These are phyloP conservation scores for Xylaria sp. DNA, from an alignment of 2,329 filamentous ascomycete genomes.

Conservation along the genomic window DNA sequence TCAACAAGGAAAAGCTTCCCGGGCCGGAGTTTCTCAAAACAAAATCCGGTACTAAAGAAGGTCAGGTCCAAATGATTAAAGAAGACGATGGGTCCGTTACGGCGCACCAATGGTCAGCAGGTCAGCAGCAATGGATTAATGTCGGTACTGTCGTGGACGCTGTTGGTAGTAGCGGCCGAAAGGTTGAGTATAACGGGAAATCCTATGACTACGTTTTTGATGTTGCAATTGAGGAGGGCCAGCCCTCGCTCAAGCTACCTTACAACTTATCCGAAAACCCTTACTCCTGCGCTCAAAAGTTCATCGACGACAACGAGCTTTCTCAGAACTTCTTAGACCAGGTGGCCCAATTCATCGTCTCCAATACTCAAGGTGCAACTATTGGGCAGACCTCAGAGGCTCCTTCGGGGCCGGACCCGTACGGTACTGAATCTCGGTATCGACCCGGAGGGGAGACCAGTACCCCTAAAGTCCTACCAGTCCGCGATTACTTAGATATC, in stretches of 20 bases:
- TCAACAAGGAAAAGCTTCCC: constrained; percentile 93
- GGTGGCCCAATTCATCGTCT: constrained; percentile 90
- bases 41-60: constrained; percentile 92
- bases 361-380: constrained; percentile 88
- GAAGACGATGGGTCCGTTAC: constrained; percentile 84
- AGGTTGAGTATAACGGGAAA: constrained; percentile 81
- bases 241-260: constrained; percentile 91
- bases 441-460: constrained; percentile 73
- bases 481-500: constrained; percentile 82
- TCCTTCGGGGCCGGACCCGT: constrained; percentile 73
- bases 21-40: constrained; percentile 86
- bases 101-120: constrained; percentile 86
- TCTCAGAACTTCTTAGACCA: constrained; percentile 89
- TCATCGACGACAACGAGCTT: constrained; percentile 88
- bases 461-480: constrained; percentile 72
- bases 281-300: constrained; percentile 90
- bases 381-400: constrained; percentile 71
- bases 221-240: constrained; percentile 94
- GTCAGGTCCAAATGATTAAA: constrained; percentile 91
- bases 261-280: constrained; percentile 94
- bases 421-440: constrained; percentile 82
- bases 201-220: constrained; percentile 98
- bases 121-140: constrained; percentile 80
- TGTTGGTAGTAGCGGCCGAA: constrained; percentile 82
- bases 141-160: constrained; percentile 96